A percentile compares a stretch with the other conserved stretches of the same genome.
These are phyloP conservation scores for Pseudogymnoascus sp. DNA, from an alignment of 2,329 filamentous ascomycete genomes.

Conservation along the genomic window DNA sequence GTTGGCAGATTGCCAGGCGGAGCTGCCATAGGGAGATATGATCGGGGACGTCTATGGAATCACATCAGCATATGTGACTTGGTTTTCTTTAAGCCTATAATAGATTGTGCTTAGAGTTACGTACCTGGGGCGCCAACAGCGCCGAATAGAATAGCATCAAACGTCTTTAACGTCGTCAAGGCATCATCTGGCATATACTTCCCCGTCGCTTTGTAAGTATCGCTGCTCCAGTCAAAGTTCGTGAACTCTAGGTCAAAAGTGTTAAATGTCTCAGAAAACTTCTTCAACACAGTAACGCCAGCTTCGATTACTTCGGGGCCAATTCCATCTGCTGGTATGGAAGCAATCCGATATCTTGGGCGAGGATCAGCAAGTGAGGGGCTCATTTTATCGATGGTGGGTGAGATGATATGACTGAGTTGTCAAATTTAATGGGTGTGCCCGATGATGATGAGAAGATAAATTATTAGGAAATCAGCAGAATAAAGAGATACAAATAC, in stretches of 20 bases:
- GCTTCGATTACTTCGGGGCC: conserved; percentile 54
- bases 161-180: conserved; percentile 43
- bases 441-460: background rate
- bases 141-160: conserved; percentile 53
- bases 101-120: conserved; percentile 9
- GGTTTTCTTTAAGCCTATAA: background rate
- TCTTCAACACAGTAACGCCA: conserved; percentile 51
- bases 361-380: background rate
- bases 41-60: conserved; percentile 47
- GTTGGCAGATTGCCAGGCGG: conserved; percentile 54
- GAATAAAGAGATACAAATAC: background rate
- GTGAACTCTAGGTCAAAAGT: conserved; percentile 54
- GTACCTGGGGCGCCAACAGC: conserved; percentile 49
- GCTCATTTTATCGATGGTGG: conserved; percentile 8
- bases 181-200: conserved; percentile 52
- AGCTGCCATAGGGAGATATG: conserved; percentile 59
- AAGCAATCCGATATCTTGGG: conserved; percentile 41
- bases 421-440: background rate
- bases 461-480: background rate
- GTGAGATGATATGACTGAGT: background rate
- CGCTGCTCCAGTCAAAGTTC: conserved; percentile 51
- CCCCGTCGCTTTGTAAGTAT: conserved; percentile 48
- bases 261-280: conserved; percentile 41
- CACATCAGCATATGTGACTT: background rate
- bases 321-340: conserved; percentile 57